phyloP scores from a whole-genome alignment of 148 eudicot species.

The Rhododendron molle region DNA sequence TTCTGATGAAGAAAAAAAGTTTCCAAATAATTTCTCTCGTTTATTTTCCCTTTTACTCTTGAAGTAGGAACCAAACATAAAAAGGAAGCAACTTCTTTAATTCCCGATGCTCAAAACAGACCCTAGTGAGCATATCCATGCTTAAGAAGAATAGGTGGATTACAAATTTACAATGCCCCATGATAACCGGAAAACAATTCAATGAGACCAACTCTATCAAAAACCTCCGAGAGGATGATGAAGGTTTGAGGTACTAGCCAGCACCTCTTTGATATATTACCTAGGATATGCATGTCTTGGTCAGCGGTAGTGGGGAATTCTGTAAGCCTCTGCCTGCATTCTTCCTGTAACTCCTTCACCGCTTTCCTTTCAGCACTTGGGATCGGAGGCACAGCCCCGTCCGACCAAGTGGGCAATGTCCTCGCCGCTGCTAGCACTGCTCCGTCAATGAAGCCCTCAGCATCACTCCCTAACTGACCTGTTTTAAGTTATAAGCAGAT shows the following conservation, averaged over 20 bases:
- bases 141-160: background rate
- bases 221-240: background rate
- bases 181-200: background rate
- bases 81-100: background rate
- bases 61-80: background rate
- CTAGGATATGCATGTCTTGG: conserved; percentile 76
- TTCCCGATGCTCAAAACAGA: background rate
- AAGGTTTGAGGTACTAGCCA: background rate
- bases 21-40: background rate
- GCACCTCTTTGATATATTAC: conserved; percentile 27
- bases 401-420: conserved; percentile 92
- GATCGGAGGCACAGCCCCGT: conserved; percentile 71
- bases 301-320: conserved; percentile 62
- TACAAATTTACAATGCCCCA: background rate
- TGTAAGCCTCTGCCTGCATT: conserved; percentile 74
- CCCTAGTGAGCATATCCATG: background rate
- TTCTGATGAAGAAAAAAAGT: background rate
- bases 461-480: conserved; percentile 50
- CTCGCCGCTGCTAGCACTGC: conserved; percentile 95
- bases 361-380: conserved; percentile 90
- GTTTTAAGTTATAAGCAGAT: conserved; percentile 9
- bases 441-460: conserved; percentile 77
- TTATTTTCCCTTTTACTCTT: background rate
- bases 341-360: conserved; percentile 79
- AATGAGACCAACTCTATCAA: background rate